Evolutionary conservation across 192 early-diverging fungal species (phyloP).

Genomic region (Backusella tarrabulga): DNA sequence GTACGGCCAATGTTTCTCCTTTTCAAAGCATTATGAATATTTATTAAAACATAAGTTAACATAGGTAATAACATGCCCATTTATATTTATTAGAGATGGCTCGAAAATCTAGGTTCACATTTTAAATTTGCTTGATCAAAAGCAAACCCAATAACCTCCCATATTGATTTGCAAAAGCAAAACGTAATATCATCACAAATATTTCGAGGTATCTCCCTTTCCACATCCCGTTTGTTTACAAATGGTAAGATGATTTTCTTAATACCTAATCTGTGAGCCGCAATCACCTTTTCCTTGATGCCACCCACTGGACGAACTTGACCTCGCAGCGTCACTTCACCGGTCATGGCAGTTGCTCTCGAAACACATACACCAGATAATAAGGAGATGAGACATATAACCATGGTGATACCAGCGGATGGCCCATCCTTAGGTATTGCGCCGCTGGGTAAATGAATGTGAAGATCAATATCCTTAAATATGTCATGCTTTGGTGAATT

Average conservation of each 20-base stretch:
- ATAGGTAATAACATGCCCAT: too few relatives aligned
- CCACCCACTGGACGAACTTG: constrained; percentile 81
- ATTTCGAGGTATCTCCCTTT: constrained; percentile 63
- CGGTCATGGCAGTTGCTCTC: constrained; percentile 72
- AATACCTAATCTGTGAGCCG: constrained; percentile 75
- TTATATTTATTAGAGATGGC: not conserved
- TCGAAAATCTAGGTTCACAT: not conserved
- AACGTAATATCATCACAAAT: constrained; percentile 68
- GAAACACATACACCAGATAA: constrained; percentile 55
- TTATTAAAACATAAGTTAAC: not conserved
- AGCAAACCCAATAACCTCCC: constrained; percentile 58
- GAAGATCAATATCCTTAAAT: constrained; percentile 51
- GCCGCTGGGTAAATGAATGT: constrained; percentile 83
- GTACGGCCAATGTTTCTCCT: not conserved
- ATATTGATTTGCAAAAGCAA: constrained; percentile 58
- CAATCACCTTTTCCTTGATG: constrained; percentile 83
- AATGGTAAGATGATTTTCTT: constrained; percentile 67
- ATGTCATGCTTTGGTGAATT: constrained; percentile 19
- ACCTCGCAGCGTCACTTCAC: constrained; percentile 82
- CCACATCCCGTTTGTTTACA: constrained; percentile 66
- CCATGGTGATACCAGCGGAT: constrained; percentile 59
- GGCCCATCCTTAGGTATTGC: constrained; percentile 84
- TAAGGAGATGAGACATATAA: constrained; percentile 75
- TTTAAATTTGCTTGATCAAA: constrained; percentile 22
- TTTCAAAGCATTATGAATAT: not conserved